These are phyloP conservation scores for Benincasa hispida DNA, from an alignment of 306 rosid genomes.

Conservation along the genomic window DNA sequence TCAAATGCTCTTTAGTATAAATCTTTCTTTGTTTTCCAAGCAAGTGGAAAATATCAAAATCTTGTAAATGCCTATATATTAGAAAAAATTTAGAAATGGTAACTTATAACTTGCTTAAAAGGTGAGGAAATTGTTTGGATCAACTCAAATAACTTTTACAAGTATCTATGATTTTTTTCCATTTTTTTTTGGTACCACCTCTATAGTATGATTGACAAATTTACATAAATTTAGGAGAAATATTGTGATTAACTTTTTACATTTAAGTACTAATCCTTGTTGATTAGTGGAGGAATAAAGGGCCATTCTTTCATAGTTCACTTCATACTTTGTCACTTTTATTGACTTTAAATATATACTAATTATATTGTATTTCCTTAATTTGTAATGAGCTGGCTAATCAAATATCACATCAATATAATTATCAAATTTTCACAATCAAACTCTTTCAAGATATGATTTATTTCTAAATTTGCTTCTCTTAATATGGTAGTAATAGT, in stretches of 20 bases:
- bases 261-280: not conserved
- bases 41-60: too few species aligned
- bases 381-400: not conserved
- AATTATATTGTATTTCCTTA: too few species aligned
- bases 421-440: not conserved
- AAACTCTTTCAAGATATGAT: not conserved
- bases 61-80: too few species aligned
- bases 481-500: not conserved
- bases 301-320: not conserved
- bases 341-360: too few species aligned
- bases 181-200: not conserved
- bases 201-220: not conserved
- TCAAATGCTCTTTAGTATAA: too few species aligned
- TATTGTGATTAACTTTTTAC: not conserved
- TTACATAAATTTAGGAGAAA: not conserved
- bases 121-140: too few species aligned
- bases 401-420: not conserved
- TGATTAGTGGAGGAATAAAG: not conserved
- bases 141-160: too few species aligned
- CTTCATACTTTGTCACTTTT: not conserved
- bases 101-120: too few species aligned
- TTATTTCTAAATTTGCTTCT: not conserved
- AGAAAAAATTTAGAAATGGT: too few species aligned
- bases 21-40: too few species aligned
- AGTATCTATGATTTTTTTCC: not conserved